Evolutionary conservation across 2,329 filamentous ascomycete species (phyloP).

Genomic region (Trichoderma atroviride): DNA sequence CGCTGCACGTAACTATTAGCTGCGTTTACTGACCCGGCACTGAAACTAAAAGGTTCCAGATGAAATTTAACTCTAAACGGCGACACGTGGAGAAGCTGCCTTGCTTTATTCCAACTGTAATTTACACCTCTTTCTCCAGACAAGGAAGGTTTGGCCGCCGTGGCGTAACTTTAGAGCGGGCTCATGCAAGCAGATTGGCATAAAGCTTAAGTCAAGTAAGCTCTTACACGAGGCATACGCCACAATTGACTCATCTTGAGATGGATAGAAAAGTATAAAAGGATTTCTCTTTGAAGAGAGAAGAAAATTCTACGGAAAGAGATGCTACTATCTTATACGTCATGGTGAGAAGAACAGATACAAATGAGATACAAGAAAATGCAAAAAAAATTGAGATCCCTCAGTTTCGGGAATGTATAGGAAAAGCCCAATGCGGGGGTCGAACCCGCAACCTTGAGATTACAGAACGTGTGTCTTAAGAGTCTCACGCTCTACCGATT

Average conservation of each 20-base stretch:
- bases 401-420: slow-evolving; percentile 34
- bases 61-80: background rate
- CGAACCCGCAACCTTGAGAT: slow-evolving; percentile 62
- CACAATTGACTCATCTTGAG: background rate
- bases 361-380: background rate
- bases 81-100: background rate
- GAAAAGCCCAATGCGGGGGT: slow-evolving; percentile 49
- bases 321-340: too few relatives aligned
- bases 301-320: background rate
- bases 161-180: background rate
- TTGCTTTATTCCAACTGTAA: background rate
- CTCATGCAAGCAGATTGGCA: background rate
- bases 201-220: background rate
- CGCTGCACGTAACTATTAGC: background rate
- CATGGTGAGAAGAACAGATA: background rate
- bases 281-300: too few relatives aligned
- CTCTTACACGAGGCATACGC: background rate
- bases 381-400: background rate
- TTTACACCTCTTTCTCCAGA: background rate
- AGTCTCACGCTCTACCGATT: slow-evolving; percentile 70
- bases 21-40: background rate
- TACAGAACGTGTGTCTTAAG: slow-evolving; percentile 46
- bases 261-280: too few relatives aligned
- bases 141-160: background rate
- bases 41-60: background rate